Evolutionary conservation across 202 grass and related monocot species (phyloP).

Genomic region (Brachypodium distachyon): DNA sequence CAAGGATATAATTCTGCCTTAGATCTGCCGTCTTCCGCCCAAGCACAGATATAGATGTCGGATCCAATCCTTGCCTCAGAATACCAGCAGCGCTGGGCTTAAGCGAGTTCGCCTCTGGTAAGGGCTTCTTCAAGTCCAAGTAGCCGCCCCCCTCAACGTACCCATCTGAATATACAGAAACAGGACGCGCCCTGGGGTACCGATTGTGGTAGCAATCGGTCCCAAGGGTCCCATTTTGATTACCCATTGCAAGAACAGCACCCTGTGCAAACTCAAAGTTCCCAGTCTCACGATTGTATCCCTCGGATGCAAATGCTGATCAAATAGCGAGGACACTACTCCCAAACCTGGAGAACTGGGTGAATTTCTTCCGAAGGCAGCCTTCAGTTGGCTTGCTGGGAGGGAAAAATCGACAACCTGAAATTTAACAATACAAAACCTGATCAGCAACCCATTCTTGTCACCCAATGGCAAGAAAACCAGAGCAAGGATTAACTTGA

Average conservation of each 20-base stretch:
- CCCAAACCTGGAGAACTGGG: background rate
- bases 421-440: slow-evolving; percentile 21
- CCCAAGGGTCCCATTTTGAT: slow-evolving; percentile 52
- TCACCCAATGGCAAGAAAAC: slow-evolving; percentile 17
- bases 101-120: slow-evolving; percentile 19
- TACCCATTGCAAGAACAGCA: slow-evolving; percentile 32
- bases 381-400: background rate
- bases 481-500: background rate
- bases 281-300: slow-evolving; percentile 25
- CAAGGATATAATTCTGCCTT: slow-evolving; percentile 56
- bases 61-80: slow-evolving; percentile 35
- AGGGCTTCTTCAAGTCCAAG: slow-evolving; percentile 37
- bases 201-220: slow-evolving; percentile 39
- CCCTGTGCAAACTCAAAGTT: background rate
- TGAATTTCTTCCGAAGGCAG: background rate
- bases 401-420: slow-evolving; percentile 20
- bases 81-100: slow-evolving; percentile 31
- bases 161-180: slow-evolving; percentile 24
- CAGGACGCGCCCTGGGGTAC: background rate
- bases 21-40: slow-evolving; percentile 55
- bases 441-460: slow-evolving; percentile 22
- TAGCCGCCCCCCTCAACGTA: slow-evolving; percentile 11
- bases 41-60: slow-evolving; percentile 39
- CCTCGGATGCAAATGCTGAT: background rate
- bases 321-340: background rate